Base-by-base conservation (phyloP, 2,329 filamentous ascomycete genomes). In the Rosellinia necatrix region DNA sequence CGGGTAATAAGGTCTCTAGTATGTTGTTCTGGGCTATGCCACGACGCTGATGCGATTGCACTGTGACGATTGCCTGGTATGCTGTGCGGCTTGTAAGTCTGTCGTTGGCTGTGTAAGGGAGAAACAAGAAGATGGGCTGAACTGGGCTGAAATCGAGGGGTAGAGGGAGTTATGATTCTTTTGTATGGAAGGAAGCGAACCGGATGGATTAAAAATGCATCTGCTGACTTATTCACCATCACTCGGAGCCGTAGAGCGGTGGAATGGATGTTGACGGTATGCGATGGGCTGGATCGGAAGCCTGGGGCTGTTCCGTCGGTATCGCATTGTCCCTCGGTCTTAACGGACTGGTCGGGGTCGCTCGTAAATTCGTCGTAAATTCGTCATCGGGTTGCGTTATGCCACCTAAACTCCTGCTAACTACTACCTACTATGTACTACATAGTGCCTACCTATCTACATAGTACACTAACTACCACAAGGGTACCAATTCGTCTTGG, bases 321-420 rank as follows among this genome's bases (percentile, higher is more conserved):
- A 24, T n/a, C n/a, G 37, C 30, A 24, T 37, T 37, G 43, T 12
- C 34, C 25, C 30, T 68, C 66, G 66, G 66, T 47, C 62, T 67
- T 68, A 67, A 64, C 64, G 63, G 65, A 56, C 55, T 48, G 59
- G 51, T 53, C 49, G 55, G 64, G 56, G 57, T 62, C 56, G 60
- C 60, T 53, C 49, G 19, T 29, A 15, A 19, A 30, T 34, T 63
- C 48, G n/a, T n/a, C n/a, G n/a, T n/a, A n/a, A 22, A 58, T 62
- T 67, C 63, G 65, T 67, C 67, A 68, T 67, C 61, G 49, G 58
- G 37, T 59, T 61, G 63, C 58, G 54, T 42, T 53, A 38, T 59
- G 56, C n/a, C n/a, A n/a, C n/a, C n/a, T n/a, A n/a, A n/a, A n/a
- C n/a, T n/a, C n/a, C n/a, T n/a, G n/a, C n/a, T n/a, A n/a, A n/a